Base-by-base conservation (phyloP, 352 stramenopile species). In the Phytopythium delawarense region DNA sequence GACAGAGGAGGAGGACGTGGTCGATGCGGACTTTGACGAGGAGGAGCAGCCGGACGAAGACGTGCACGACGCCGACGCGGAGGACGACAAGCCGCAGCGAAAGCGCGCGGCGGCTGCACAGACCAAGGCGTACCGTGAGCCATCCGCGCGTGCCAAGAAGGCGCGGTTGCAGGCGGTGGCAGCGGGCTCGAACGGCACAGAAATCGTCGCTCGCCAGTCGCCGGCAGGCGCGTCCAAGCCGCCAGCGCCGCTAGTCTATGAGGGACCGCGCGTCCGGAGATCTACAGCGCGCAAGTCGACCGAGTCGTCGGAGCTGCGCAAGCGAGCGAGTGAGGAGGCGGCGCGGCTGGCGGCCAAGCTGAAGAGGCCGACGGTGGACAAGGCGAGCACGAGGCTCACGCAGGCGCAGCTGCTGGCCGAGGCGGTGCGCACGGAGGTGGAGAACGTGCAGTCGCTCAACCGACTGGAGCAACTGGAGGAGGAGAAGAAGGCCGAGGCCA, bases 11-110 rank as follows among this genome's bases (percentile, higher is more conserved):
- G 87, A 92, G 44, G 89, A 97, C 56, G 65, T 92, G 25, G 87
- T 94, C 16, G 89, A 97, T 65, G 88, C 81, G 57, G 89, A 97
- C 64, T 97, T 97, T 68, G 87, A 96, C 57, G 74, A 88, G 6
- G 79, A 91, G 51, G 88, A 96, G 76, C 64, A 67, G 35, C 86
- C 86, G 13, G 86, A 94, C 63, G 82, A 93, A 44, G 78, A 96
- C 13, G 63, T 94, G 18, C 84, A 93, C 52, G 76, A 90, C 62
- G 78, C 56, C 25, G 68, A 91, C 20, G 79, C 83, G 48, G 81
- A 93, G 23, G 74, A 79, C 2, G 57, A 74, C 6, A 53, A 60
- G 7, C 59, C 63, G 42, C 64, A 25, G 57, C 60, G 69, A 30
- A 81, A 76, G 25, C 75, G 61, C 56, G 66, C 60, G 49, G 65